phyloP scores from a whole-genome alignment of 225 moss, liverwort and hornwort genomes.

The Straminergon stramineum region DNA sequence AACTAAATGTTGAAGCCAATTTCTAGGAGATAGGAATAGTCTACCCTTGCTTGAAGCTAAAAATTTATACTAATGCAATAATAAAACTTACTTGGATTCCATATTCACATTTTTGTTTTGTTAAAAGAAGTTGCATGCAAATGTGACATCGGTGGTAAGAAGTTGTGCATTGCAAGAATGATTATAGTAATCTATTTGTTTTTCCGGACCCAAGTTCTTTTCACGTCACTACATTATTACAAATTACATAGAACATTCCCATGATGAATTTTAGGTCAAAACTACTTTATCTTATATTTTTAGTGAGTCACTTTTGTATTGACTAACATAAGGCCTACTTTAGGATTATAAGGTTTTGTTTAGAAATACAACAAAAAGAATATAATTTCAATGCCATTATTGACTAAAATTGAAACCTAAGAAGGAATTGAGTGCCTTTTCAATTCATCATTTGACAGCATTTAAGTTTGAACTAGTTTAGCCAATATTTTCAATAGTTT shows the following conservation, averaged over 20 bases:
- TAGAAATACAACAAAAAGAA: background rate
- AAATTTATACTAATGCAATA: too few species aligned
- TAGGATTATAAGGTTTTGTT: accelerated
- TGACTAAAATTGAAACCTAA: too few species aligned
- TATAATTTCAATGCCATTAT: background rate
- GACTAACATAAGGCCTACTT: background rate
- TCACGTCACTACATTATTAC: background rate
- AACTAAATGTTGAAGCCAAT: background rate
- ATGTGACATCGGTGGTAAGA: accelerated
- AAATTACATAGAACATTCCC: background rate
- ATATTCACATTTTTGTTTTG: accelerated
- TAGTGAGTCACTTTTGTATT: background rate
- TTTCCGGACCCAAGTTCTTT: background rate
- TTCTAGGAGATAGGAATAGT: background rate
- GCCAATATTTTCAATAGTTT: accelerated
- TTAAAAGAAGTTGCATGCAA: background rate
- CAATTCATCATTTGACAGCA: accelerated
- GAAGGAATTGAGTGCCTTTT: background rate
- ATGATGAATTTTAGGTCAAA: accelerated
- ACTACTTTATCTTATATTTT: background rate
- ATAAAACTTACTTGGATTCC: accelerated
- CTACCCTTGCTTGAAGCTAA: background rate
- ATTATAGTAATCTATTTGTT: background rate
- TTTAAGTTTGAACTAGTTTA: background rate
- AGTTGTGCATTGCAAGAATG: background rate